Evolutionary conservation across 441 rosid genomes (phyloP), one percentile per base, ranked within the genome.

Genomic region (Brassica balearica): DNA sequence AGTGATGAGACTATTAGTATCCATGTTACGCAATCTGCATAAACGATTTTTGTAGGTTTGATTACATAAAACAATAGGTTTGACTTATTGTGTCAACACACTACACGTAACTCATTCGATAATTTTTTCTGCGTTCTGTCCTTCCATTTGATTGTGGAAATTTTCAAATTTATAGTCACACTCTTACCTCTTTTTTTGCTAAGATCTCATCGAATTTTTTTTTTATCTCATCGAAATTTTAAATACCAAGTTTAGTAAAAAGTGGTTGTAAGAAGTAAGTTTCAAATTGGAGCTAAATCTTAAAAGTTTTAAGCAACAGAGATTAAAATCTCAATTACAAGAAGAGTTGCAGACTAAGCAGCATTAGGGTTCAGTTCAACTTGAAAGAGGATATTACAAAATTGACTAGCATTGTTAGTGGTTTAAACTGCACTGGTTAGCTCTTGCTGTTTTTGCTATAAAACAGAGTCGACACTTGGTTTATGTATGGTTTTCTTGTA

Each of bases 371-470:
- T 46, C 15, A 14, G 19, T 51, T 51, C 19, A 51, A 51, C 8
- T n/a, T 51, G 8, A n/a, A n/a, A 14, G 19, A 51, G 56, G 19
- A 51, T 51, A 2, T 51, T 51, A 51, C 17, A 51, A 51, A 51
- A 51, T 51, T 51, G 56, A 51, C 19, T 51, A 51, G 56, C 56
- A 51, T 14, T 51, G 56, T 51, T n/a, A 23, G 56, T 51, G 56
- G 19, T 5, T 51, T 51, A 51, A 51, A 51, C 19, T 51, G 56
- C 19, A 51, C 56, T 51, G 6, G 56, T 14, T 51, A 51, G 56
- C 19, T 51, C 56, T 51, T 51, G 56, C 6, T n/a, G 56, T 14
- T 51, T 8, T 14, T 51, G 56, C 56, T 51, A 51, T 4, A 46
- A 46, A 46, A 38, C 46, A 46, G 55, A 46, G 17, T 48, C 56